Evolutionary conservation across 2,329 filamentous ascomycete genomes (phyloP).

Genomic region (Ophiostoma sp.): DNA sequence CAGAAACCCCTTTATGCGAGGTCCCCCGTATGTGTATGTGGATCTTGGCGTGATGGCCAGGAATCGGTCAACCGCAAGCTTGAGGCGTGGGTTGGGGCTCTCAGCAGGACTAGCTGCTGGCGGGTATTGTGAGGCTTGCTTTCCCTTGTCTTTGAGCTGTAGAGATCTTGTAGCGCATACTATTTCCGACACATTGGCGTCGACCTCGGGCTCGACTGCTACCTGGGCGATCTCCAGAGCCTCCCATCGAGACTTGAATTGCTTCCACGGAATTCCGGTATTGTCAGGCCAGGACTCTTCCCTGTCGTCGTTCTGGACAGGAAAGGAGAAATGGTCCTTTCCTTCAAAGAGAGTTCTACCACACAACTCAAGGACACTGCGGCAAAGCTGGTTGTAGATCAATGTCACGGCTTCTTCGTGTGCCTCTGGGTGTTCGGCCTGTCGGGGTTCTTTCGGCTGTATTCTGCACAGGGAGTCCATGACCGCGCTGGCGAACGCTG

Average conservation of each 20-base stretch:
- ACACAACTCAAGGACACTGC: background rate
- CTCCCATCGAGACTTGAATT: background rate
- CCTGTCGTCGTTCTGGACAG: background rate
- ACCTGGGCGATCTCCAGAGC: background rate
- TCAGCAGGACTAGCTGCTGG: background rate
- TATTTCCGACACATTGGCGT: background rate
- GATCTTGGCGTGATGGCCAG: background rate
- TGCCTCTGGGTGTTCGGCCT: background rate
- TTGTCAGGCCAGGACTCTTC: background rate
- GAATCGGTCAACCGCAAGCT: background rate
- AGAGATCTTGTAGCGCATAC: no score
- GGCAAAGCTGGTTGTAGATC: background rate
- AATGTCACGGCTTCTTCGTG: background rate
- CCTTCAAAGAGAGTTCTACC: background rate
- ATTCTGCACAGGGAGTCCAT: background rate
- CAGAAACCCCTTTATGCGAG: background rate
- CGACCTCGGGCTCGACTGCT: background rate
- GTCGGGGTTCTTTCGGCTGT: background rate
- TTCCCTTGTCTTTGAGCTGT: no score
- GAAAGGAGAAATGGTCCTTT: background rate
- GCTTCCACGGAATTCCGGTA: background rate
- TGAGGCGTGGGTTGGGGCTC: background rate
- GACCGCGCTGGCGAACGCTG: background rate
- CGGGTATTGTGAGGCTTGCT: background rate
- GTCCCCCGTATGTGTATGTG: background rate